These are phyloP conservation scores for Pseudocercospora eumusae DNA, from an alignment of 2,329 filamentous ascomycete species.

Conservation along the genomic window DNA sequence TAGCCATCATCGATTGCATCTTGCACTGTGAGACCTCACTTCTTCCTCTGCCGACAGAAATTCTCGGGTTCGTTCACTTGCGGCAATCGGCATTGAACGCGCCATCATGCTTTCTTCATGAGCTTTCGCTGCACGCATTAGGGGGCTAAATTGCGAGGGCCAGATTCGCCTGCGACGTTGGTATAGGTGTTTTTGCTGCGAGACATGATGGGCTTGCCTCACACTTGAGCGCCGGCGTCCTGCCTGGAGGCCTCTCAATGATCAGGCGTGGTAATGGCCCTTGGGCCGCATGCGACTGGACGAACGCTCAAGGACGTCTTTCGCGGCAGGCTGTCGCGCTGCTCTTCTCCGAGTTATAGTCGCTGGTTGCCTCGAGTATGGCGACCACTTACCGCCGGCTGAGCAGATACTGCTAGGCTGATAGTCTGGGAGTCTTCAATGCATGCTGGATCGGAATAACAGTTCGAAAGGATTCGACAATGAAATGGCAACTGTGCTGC, in stretches of 20 bases:
- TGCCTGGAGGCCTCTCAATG: background rate
- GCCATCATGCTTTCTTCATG: background rate
- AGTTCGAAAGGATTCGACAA: no score
- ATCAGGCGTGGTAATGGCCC: background rate
- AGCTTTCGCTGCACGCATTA: background rate
- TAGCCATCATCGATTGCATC: background rate
- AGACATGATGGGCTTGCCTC: background rate
- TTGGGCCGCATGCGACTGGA: background rate
- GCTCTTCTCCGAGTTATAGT: background rate
- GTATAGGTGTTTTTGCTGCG: background rate
- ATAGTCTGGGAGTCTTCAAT: background rate
- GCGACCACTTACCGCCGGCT: background rate
- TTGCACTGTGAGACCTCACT: background rate
- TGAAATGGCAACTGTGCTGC: no score
- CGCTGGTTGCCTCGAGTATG: background rate
- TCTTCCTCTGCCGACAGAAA: no score
- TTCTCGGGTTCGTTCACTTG: no score
- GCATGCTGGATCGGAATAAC: no score
- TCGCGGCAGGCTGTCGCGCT: background rate
- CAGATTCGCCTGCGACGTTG: background rate
- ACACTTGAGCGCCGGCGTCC: background rate
- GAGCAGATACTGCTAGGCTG: background rate
- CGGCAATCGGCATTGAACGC: background rate
- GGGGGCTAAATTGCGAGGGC: no score
- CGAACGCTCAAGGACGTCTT: background rate